Evolutionary conservation across 257 asterid genomes (phyloP).

Genomic region (Solanum etuberosum): DNA sequence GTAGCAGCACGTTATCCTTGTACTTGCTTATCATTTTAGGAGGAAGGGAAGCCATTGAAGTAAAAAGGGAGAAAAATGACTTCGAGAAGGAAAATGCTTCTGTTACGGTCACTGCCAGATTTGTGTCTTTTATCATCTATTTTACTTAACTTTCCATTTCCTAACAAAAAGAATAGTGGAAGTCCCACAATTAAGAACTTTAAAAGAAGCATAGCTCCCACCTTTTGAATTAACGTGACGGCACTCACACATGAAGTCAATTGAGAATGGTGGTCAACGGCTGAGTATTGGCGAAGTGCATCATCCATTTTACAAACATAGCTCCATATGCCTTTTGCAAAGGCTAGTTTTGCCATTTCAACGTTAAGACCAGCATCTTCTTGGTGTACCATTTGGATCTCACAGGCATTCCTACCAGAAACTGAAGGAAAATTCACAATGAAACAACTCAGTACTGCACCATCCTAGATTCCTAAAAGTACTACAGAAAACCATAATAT

Average conservation of each 20-base stretch:
- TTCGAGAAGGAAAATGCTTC: neutral
- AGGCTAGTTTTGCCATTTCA: conserved; percentile 78
- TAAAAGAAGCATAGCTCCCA: conserved; percentile 4
- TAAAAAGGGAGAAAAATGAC: neutral
- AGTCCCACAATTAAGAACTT: neutral
- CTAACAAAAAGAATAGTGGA: neutral
- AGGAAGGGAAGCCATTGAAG: neutral
- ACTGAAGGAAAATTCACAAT: conserved; percentile 27
- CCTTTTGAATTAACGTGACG: conserved; percentile 45
- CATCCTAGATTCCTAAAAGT: neutral
- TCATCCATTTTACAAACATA: conserved; percentile 69
- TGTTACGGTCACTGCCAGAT: neutral
- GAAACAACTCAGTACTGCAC: neutral
- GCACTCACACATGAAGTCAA: conserved; percentile 18
- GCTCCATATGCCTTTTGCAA: conserved; percentile 85
- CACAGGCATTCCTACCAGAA: conserved; percentile 82
- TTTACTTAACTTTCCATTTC: neutral
- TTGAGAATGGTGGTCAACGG: conserved; percentile 17
- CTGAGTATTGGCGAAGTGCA: conserved; percentile 60
- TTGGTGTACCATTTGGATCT: conserved; percentile 88
- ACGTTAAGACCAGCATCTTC: conserved; percentile 88
- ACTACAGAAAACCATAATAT: neutral
- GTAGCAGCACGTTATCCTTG: neutral
- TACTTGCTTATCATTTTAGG: neutral
- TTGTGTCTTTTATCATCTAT: neutral